These are phyloP conservation scores for Phaeomoniella chlamydospora DNA, from an alignment of 2,329 filamentous ascomycete species.

Conservation along the genomic window DNA sequence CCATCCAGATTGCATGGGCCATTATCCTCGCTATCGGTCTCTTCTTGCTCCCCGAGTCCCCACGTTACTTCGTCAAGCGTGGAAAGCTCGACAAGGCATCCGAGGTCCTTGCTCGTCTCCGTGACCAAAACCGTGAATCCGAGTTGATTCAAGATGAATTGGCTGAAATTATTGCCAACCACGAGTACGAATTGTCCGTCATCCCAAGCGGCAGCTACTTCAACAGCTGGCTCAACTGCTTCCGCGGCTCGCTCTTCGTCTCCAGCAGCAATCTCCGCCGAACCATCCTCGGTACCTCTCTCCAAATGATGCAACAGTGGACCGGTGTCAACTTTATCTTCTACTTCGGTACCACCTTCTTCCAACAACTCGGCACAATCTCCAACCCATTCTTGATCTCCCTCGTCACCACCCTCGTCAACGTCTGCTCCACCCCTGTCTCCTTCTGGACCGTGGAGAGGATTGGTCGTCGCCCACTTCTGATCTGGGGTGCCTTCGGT, in stretches of 20 bases:
- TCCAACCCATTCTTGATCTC: slow-evolving; percentile 35
- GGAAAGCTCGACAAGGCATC: slow-evolving; percentile 53
- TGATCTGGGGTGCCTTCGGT: slow-evolving; percentile 36
- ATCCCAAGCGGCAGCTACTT: slow-evolving; percentile 53
- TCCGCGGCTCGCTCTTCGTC: slow-evolving; percentile 38
- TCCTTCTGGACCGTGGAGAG: slow-evolving; percentile 40
- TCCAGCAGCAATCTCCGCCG: slow-evolving; percentile 46
- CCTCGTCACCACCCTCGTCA: slow-evolving; percentile 37
- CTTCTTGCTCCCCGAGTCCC: slow-evolving; percentile 67
- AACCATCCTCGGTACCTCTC: slow-evolving; percentile 55
- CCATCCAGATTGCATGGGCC: slow-evolving; percentile 67
- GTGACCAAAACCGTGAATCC: slow-evolving; percentile 59
- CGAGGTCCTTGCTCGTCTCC: slow-evolving; percentile 48
- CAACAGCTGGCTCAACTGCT: slow-evolving; percentile 53
- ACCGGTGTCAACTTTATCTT: slow-evolving; percentile 92
- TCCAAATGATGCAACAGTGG: slow-evolving; percentile 71
- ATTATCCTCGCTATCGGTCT: slow-evolving; percentile 57
- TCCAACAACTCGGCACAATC: slow-evolving; percentile 32
- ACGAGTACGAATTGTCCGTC: slow-evolving; percentile 63
- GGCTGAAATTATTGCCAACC: slow-evolving; percentile 75
- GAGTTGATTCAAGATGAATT: slow-evolving; percentile 67
- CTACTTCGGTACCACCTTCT: slow-evolving; percentile 54
- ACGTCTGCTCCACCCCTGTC: slow-evolving; percentile 35
- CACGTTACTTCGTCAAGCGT: slow-evolving; percentile 73
- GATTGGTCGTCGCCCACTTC: slow-evolving; percentile 35